These are phyloP conservation scores for Cutaneotrichosporon arboriforme DNA, from an alignment of 1,284 basidiomycete genomes.

Conservation along the genomic window DNA sequence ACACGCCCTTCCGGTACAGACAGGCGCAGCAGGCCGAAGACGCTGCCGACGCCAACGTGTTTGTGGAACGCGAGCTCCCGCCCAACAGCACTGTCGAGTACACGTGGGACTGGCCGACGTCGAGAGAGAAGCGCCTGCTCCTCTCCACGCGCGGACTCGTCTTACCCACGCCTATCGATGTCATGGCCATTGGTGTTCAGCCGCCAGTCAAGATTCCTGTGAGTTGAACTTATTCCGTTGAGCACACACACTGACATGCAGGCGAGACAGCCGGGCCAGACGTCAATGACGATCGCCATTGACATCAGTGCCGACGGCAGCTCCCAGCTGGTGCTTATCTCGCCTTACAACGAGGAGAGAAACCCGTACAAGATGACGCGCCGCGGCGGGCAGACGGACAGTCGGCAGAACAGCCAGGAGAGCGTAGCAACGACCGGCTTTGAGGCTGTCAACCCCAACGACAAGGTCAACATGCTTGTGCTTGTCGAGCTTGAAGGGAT, in stretches of 20 bases:
- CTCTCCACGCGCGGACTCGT: constrained; percentile 57
- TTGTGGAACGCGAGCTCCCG: constrained; percentile 20
- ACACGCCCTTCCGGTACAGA: constrained; percentile 63
- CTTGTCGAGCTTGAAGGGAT: constrained; percentile 81
- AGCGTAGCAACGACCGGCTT: constrained; percentile 56
- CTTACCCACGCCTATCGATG: constrained; percentile 71
- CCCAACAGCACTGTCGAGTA: constrained; percentile 52
- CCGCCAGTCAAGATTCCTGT: constrained; percentile 74
- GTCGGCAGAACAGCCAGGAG: constrained; percentile 19
- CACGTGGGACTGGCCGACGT: constrained; percentile 92
- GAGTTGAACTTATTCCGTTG: constrained; percentile 3
- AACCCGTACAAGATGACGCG: constrained; percentile 83
- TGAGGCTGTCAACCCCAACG: constrained; percentile 74
- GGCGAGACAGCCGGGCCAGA: constrained; percentile 11
- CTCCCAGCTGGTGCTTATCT: constrained; percentile 80
- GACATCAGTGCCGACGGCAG: constrained; percentile 89
- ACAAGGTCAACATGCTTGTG: constrained; percentile 63
- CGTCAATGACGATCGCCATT: constrained; percentile 70
- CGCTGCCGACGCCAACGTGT: constrained; percentile 48
- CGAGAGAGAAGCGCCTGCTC: constrained; percentile 72
- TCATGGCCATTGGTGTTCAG: constrained; percentile 93
- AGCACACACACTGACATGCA: constrained; percentile 3
- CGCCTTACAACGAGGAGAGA: constrained; percentile 75
- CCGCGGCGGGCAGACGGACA: constrained; percentile 27
- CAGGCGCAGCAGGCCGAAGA: constrained; percentile 60